phyloP scores from a whole-genome alignment of 805 yeast genomes.

The Starmera pachycereana region DNA sequence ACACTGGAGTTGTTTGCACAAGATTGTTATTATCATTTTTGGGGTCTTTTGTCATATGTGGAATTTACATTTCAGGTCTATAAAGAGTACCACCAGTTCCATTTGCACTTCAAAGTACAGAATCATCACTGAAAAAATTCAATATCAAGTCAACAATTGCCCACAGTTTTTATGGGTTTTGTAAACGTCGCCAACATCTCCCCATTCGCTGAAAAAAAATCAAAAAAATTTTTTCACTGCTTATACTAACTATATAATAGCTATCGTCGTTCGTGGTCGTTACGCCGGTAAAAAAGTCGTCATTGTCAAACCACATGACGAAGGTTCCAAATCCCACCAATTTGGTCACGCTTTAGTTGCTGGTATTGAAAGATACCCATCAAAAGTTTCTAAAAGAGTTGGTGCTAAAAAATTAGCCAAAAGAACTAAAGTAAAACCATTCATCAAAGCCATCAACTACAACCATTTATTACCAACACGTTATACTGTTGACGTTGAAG shows the following conservation, averaged over 20 bases:
- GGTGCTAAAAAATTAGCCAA: constrained; percentile 94
- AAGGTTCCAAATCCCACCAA: constrained; percentile 97
- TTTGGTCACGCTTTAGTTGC: constrained; percentile 99
- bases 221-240: not conserved
- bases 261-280: constrained; percentile 99
- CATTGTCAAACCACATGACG: constrained; percentile 96
- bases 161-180: not conserved
- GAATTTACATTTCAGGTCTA: not conserved
- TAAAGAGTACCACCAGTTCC: not conserved
- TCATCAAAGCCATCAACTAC: constrained; percentile 98
- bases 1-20: constrained; percentile 28
- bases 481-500: constrained; percentile 95
- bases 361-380: constrained; percentile 98
- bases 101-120: too few relatives aligned
- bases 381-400: constrained; percentile 90
- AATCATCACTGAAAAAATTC: too few relatives aligned
- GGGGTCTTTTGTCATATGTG: constrained; percentile 1
- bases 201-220: not conserved
- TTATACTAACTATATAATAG: constrained; percentile 9
- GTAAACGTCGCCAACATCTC: not conserved
- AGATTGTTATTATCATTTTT: not conserved
- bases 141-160: too few relatives aligned
- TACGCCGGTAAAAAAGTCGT: constrained; percentile 99
- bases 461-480: constrained; percentile 99
- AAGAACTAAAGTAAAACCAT: constrained; percentile 98